Base-by-base conservation (phyloP, 495 filamentous ascomycete genomes). In the Elaphomyces granulatus region DNA sequence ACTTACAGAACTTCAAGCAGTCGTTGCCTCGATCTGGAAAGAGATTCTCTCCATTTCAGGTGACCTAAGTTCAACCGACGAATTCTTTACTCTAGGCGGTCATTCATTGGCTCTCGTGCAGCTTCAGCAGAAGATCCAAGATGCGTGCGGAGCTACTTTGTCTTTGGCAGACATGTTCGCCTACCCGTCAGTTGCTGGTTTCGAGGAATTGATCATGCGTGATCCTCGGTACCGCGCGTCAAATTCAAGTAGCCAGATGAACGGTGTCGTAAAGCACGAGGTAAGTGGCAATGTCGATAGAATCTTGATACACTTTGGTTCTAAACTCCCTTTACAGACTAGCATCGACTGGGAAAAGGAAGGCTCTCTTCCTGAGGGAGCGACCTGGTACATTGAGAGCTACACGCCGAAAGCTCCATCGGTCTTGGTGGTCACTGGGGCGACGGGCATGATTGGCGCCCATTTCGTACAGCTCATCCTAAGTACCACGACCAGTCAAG, bases 51-150 rank as follows among this genome's bases (percentile, higher is more conserved):
- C 34, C 21, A 36, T 36, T 36, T 36, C 34, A 19, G 34, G 34
- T 15, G 34, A 36, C 9, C n/a, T 36, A 36, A 10, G 8, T 35
- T 2, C 41, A 18, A 34, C 12, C 12, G 20, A 49, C 19, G 40
- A 44, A 19, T 64, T 64, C 42, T 61, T 64, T 48, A 2, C 3
- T 0, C 31, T 53, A 16, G 60, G 60, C 4, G 60, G 60, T 8
- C 57, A 56, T 44, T 60, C 56, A 17, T 34, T 64, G 3, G 44
- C 56, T 10, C 23, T 61, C 8, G 28, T 61, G 15, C 28, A 33
- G 20, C n/a, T 44, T 8, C 36, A 59, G 32, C 26, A 44, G 3
- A 28, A 38, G 1, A 50, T 68, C 9, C 43, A 43, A 19, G 34
- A 36, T 2, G 34, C 34, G 3, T 36, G 18, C 21, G 34, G 34